phyloP scores from a whole-genome alignment of 441 rosid genomes.

The Theobroma grandiflorum region DNA sequence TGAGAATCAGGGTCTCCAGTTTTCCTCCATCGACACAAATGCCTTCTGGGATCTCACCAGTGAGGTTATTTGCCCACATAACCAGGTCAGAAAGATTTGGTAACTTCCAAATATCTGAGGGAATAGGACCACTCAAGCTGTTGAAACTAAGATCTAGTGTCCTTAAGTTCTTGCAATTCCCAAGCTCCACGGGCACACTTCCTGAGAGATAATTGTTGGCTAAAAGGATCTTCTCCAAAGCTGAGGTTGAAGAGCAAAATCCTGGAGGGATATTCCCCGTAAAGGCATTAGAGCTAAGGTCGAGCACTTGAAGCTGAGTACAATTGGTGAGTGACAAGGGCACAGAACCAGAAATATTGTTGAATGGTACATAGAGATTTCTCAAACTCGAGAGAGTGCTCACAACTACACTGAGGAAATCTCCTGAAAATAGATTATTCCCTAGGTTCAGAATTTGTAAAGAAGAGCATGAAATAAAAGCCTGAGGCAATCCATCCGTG shows the following conservation, averaged over 20 bases:
- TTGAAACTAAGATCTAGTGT: conserved; percentile 93
- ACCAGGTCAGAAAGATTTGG: conserved; percentile 78
- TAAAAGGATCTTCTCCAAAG: conserved; percentile 67
- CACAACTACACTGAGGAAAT: conserved; percentile 71
- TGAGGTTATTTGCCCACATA: conserved; percentile 92
- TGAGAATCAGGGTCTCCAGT: conserved; percentile 82
- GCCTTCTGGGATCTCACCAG: conserved; percentile 75
- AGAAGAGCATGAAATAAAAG: conserved; percentile 61
- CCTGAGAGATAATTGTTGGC: conserved; percentile 82
- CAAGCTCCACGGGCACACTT: conserved; percentile 67
- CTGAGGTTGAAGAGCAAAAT: conserved; percentile 61
- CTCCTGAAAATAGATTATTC: conserved; percentile 73
- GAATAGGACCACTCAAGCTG: conserved; percentile 70
- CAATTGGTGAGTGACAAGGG: conserved; percentile 73
- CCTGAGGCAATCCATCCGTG: conserved; percentile 64
- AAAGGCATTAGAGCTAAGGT: conserved; percentile 81
- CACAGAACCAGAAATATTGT: conserved; percentile 76
- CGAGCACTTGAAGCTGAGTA: conserved; percentile 73
- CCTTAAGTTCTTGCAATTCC: conserved; percentile 72
- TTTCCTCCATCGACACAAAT: conserved; percentile 84
- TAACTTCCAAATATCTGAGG: conserved; percentile 71
- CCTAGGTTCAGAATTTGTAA: conserved; percentile 72
- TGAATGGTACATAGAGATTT: conserved; percentile 67
- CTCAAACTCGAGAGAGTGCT: conserved; percentile 62
- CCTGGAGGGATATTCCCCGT: conserved; percentile 65